A percentile compares a stretch with the other conserved stretches of the same genome.
Evolutionary conservation across 2,329 filamentous ascomycete genomes (phyloP).

Genomic region (Capronia epimyces): DNA sequence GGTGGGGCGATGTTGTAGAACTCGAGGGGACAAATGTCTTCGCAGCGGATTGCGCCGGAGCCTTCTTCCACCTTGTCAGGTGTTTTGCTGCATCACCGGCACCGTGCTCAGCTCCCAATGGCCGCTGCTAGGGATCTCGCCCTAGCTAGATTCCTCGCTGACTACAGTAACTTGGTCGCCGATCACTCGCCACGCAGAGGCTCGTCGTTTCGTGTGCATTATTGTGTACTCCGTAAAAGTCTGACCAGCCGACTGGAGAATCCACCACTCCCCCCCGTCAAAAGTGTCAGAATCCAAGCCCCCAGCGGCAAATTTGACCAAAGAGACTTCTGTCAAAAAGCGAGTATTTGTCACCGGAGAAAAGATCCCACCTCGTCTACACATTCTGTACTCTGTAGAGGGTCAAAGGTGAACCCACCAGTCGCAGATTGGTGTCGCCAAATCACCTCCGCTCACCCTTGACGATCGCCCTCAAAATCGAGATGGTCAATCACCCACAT

Average conservation of each 20-base stretch:
- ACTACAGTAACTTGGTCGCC: background rate
- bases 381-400: no score
- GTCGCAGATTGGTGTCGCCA: background rate
- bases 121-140: background rate
- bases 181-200: background rate
- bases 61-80: background rate
- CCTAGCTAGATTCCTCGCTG: background rate
- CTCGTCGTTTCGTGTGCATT: background rate
- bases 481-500: background rate
- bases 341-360: slow-evolving; percentile 6
- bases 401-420: background rate
- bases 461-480: background rate
- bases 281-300: background rate
- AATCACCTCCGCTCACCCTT: background rate
- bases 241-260: background rate
- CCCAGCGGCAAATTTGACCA: background rate
- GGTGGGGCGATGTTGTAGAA: background rate
- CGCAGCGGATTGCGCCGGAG: background rate
- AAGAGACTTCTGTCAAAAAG: slow-evolving; percentile 1
- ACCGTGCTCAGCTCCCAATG: background rate
- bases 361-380: slow-evolving; percentile 1
- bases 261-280: background rate
- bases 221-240: background rate
- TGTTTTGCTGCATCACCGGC: background rate
- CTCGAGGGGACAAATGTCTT: no score